These are phyloP conservation scores for Termitomyces sp. DNA, from an alignment of 768 basidiomycete species.

Conservation along the genomic window DNA sequence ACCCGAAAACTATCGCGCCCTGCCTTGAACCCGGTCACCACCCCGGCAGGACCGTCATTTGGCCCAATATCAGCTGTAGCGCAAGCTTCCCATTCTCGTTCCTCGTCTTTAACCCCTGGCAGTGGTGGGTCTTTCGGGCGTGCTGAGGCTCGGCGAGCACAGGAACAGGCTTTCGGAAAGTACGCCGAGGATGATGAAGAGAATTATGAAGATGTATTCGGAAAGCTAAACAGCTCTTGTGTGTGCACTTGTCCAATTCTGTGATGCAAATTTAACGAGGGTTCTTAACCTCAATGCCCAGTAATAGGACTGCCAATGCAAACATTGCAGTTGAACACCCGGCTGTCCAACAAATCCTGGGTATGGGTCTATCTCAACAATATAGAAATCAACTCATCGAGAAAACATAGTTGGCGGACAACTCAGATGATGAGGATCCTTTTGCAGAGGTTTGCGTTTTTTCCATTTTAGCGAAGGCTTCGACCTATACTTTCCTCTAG, in stretches of 20 bases:
- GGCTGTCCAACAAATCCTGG: slow-evolving; percentile 90
- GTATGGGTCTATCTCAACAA: slow-evolving; percentile 34
- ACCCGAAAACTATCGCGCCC: slow-evolving; percentile 54
- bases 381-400: slow-evolving; percentile 1
- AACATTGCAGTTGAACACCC: slow-evolving; percentile 81
- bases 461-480: neutral
- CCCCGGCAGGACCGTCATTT: slow-evolving; percentile 26
- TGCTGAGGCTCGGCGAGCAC: slow-evolving; percentile 55
- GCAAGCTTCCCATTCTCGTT: slow-evolving; percentile 47
- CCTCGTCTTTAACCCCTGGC: slow-evolving; percentile 51
- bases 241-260: slow-evolving; percentile 24
- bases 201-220: slow-evolving; percentile 96
- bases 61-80: slow-evolving; percentile 27
- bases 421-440: slow-evolving; percentile 91
- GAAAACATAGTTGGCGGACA: slow-evolving; percentile 60
- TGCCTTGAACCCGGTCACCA: slow-evolving; percentile 45
- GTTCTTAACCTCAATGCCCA: slow-evolving; percentile 20
- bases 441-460: slow-evolving; percentile 75
- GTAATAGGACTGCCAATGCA: slow-evolving; percentile 63
- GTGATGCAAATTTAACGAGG: neutral
- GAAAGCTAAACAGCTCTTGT: slow-evolving; percentile 69
- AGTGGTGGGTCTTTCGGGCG: slow-evolving; percentile 62
- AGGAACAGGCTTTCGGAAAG: slow-evolving; percentile 67
- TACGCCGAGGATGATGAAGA: slow-evolving; percentile 87
- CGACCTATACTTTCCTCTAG: slow-evolving; percentile 32